phyloP scores from a whole-genome alignment of 208 protist genomes.

The Acanthamoeba quina region DNA sequence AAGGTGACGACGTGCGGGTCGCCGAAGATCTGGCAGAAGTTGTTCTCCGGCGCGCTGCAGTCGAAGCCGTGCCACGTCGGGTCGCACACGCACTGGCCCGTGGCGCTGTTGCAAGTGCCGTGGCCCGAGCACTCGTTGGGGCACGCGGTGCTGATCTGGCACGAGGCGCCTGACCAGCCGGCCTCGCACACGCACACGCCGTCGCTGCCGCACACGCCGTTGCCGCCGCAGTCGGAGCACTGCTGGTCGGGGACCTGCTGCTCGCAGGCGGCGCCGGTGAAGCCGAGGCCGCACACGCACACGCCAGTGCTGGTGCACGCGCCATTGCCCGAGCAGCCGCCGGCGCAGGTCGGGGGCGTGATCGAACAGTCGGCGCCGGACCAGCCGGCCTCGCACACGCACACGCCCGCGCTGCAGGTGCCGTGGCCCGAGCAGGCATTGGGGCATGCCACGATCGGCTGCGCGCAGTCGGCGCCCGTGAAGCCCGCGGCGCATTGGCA shows the following conservation, averaged over 20 bases:
- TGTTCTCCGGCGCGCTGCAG: slow-evolving; percentile 29
- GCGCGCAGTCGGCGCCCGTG: slow-evolving; percentile 36
- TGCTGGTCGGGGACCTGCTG: not conserved
- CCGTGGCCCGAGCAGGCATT: slow-evolving; percentile 33
- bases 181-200: slow-evolving; percentile 48
- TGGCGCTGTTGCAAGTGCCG: slow-evolving; percentile 12
- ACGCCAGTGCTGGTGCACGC: not conserved
- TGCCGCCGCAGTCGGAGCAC: slow-evolving; percentile 18
- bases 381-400: slow-evolving; percentile 29
- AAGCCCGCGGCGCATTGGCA: slow-evolving; percentile 46
- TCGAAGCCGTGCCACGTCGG: not conserved
- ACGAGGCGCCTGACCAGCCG: slow-evolving; percentile 7
- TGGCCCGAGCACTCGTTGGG: slow-evolving; percentile 59
- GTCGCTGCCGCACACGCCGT: slow-evolving; percentile 25
- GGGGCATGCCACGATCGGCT: slow-evolving; percentile 22
- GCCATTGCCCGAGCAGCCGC: slow-evolving; percentile 49
- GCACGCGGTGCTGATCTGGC: slow-evolving; percentile 26
- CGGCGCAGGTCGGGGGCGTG: not conserved
- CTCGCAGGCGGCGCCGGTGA: slow-evolving; percentile 2
- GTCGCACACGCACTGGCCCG: slow-evolving; percentile 32
- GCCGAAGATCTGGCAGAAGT: slow-evolving; percentile 64
- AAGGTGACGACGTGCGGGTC: slow-evolving; percentile 34
- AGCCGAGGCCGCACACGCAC: slow-evolving; percentile 47
- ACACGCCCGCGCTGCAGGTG: slow-evolving; percentile 50
- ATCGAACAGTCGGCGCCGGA: slow-evolving; percentile 55